phyloP scores from a whole-genome alignment of 2,329 filamentous ascomycete species.

The Talaromyces sp. region DNA sequence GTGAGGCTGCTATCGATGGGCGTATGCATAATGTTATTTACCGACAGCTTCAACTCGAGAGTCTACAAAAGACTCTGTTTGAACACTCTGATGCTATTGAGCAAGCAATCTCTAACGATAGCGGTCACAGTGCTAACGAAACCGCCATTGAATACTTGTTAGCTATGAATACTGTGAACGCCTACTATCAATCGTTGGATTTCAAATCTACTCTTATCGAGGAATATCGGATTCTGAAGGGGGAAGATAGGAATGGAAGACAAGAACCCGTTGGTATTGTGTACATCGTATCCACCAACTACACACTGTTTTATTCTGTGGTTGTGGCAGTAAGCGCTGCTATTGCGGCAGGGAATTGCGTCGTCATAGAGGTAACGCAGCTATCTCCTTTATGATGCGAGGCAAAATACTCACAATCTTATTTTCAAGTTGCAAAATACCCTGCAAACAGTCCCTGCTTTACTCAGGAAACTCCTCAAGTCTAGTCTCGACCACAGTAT shows the following conservation, averaged over 20 bases:
- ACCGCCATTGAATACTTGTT: constrained; percentile 6
- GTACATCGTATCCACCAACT: constrained; percentile 44
- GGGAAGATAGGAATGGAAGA: background rate
- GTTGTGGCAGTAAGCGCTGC: constrained; percentile 42
- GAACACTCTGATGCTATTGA: constrained; percentile 3
- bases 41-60: constrained; percentile 10
- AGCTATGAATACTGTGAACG: background rate
- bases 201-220: background rate
- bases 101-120: background rate
- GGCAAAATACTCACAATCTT: background rate
- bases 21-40: constrained; percentile 5
- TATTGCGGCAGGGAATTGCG: constrained; percentile 48
- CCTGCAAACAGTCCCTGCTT: constrained; percentile 3
- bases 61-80: constrained; percentile 4
- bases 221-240: constrained; percentile 3
- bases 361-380: constrained; percentile 36
- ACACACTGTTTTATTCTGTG: constrained; percentile 46
- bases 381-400: background rate
- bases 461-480: background rate
- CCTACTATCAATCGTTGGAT: constrained; percentile 6
- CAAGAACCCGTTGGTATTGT: constrained; percentile 21
- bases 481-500: constrained; percentile 20
- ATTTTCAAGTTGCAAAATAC: background rate
- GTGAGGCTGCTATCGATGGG: constrained; percentile 10
- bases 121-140: background rate